Conservation (phyloP, 352 stramenopile species). For the Phytophthora hybrid region DNA sequence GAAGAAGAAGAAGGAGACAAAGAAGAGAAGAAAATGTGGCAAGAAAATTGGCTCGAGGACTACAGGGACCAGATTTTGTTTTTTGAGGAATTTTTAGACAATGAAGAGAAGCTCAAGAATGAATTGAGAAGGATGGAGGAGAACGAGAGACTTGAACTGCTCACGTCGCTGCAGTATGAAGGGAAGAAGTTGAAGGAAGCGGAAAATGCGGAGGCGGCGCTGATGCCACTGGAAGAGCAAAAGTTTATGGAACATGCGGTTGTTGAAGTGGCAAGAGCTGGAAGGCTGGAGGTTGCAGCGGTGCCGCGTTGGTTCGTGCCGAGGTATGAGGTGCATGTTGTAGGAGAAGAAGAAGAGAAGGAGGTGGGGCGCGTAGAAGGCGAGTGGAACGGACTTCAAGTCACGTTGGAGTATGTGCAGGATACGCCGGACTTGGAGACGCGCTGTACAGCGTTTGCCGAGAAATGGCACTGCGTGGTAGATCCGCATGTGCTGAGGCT, state of each 20-base stretch:
- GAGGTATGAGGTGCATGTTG: slow-evolving; percentile 25
- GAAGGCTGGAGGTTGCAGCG: not conserved
- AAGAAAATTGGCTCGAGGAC: slow-evolving; percentile 29
- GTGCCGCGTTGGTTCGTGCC: slow-evolving; percentile 45
- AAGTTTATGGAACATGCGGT: slow-evolving; percentile 23
- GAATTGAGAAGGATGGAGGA: slow-evolving; percentile 1
- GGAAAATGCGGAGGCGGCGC: not conserved
- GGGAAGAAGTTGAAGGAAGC: slow-evolving; percentile 15
- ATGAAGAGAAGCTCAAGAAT: not conserved
- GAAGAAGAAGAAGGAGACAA: not conserved
- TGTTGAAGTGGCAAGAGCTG: slow-evolving; percentile 5
- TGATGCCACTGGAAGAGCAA: slow-evolving; percentile 21
- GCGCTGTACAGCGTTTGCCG: not conserved
- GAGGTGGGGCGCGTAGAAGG: not conserved
- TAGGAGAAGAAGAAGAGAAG: not conserved
- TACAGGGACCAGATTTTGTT: slow-evolving; percentile 29
- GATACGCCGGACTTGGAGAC: not conserved
- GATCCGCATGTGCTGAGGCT: slow-evolving; percentile 30
- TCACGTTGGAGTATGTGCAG: slow-evolving; percentile 18
- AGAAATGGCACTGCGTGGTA: slow-evolving; percentile 26
- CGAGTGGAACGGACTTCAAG: slow-evolving; percentile 37
- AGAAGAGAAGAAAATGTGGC: slow-evolving; percentile 10
- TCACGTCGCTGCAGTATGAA: slow-evolving; percentile 30
- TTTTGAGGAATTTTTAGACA: slow-evolving; percentile 12
- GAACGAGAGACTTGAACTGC: slow-evolving; percentile 19